Evolutionary conservation across 2,329 filamentous ascomycete genomes (phyloP), one percentile per base, ranked within the genome.

Genomic region (Ceratocystis huliohia): DNA sequence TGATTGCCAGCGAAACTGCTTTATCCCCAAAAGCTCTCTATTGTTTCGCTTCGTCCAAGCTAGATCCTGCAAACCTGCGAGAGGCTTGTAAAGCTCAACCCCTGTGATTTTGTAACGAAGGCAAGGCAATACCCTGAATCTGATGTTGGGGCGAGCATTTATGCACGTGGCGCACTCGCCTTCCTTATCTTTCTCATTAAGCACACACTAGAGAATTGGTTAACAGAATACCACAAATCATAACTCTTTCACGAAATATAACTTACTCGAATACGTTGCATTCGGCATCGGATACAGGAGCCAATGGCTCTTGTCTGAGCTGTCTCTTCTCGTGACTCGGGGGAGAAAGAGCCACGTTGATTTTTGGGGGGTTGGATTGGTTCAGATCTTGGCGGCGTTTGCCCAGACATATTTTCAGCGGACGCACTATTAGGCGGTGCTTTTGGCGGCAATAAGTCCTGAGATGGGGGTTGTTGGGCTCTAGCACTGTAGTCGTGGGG

Each of bases 241-340:
- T 17, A 59, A 45, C 20, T 62, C 2, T 48, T 45, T 46, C 6
- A 25, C 15, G n/a, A 2, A 37, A 30, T 2, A 37, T 37, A 41
- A 75, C 81, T 78, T 73, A 85, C 83, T 62, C 83, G 78, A 70
- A 85, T 84, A 56, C 82, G 78, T 69, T 85, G 83, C 81, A 85
- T 84, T 63, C 81, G 78, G 69, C 83, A 86, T 57, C 83, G 77
- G 67, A 85, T 80, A 70, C 83, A 86, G 22, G 81, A 83, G 7
- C 82, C 82, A 20, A 82, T 80, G 65, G 80, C 81, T 67, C 83
- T 77, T 1, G 82, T 85, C 66, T 80, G 76, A 0, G 83, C 83
- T 0, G 83, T 85, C 69, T 80, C 76, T 68, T 76, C 28, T 82
- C 78, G 37, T 79, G 75, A 8, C 74, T 74, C n/a, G 77, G 75